A percentile compares a stretch with the other conserved stretches of the same genome.
phyloP scores from a whole-genome alignment of 2,329 filamentous ascomycete species.

The Fusarium transvaalense region DNA sequence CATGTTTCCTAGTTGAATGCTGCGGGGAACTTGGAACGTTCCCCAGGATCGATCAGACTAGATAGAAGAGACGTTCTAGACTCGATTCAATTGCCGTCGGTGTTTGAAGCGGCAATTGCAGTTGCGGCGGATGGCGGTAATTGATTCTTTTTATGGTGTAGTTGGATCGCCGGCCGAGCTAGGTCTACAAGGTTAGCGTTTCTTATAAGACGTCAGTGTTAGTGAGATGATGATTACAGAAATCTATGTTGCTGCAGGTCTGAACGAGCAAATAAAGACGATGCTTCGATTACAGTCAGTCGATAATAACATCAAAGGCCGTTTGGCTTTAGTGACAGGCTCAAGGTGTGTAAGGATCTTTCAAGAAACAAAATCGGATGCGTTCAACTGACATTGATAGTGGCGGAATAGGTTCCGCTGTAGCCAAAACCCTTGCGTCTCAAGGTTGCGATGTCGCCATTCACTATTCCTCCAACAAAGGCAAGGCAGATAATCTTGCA shows the following conservation, averaged over 20 bases:
- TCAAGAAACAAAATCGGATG: not conserved
- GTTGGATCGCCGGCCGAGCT: slow-evolving; percentile 12
- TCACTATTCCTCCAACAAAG: slow-evolving; percentile 53
- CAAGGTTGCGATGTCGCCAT: slow-evolving; percentile 54
- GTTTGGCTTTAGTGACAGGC: slow-evolving; percentile 40
- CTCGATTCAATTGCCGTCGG: slow-evolving; percentile 26
- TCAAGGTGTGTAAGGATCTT: slow-evolving; percentile 19
- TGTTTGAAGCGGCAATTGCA: slow-evolving; percentile 9
- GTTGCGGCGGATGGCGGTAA: slow-evolving; percentile 9
- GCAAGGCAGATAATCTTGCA: slow-evolving; percentile 50
- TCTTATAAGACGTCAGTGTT: slow-evolving; percentile 13
- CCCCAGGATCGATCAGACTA: slow-evolving; percentile 9
- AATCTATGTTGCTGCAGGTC: not conserved
- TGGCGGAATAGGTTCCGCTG: slow-evolving; percentile 53
- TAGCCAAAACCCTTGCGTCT: slow-evolving; percentile 51
- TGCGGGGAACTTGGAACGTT: slow-evolving; percentile 11
- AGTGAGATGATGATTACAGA: not conserved
- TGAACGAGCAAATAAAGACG: not conserved
- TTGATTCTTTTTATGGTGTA: not conserved
- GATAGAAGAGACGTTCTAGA: not conserved
- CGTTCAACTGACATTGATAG: slow-evolving; percentile 36
- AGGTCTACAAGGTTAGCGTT: not conserved
- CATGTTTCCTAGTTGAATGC: slow-evolving; percentile 14
- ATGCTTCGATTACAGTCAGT: slow-evolving; percentile 24
- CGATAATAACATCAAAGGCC: slow-evolving; percentile 33